Conservation (phyloP, 345 rosid species). For the Raphanus raphanistrum region DNA sequence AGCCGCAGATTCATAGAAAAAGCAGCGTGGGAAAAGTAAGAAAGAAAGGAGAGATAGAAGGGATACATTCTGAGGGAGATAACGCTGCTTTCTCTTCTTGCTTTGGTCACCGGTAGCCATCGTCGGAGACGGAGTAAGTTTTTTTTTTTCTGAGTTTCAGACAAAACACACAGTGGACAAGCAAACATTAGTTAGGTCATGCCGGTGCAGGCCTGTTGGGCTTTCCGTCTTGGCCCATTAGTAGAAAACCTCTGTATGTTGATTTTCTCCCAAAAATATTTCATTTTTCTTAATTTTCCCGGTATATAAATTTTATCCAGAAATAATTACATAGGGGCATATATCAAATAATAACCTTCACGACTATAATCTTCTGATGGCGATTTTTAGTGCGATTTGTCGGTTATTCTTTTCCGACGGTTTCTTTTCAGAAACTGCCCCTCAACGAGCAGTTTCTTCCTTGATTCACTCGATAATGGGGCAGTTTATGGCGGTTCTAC, state of each 20-base stretch:
- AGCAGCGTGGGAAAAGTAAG: background rate
- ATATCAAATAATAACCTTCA: too few relatives aligned
- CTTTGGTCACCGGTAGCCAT: constrained; percentile 54
- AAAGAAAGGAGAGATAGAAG: background rate
- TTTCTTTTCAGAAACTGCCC: too few relatives aligned
- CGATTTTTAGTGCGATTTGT: too few relatives aligned
- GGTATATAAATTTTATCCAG: too few relatives aligned
- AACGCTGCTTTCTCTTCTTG: constrained; percentile 79
- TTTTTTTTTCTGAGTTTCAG: background rate
- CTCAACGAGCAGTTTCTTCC: too few relatives aligned
- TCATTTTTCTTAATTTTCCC: background rate
- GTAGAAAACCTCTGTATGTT: background rate
- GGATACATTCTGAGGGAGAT: constrained; percentile 67
- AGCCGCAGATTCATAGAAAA: background rate
- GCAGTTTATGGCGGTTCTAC: too few relatives aligned
- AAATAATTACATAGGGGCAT: background rate
- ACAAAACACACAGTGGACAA: background rate
- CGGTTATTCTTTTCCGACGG: too few relatives aligned
- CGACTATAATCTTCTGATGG: too few relatives aligned
- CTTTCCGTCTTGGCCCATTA: background rate
- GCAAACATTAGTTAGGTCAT: constrained; percentile 4
- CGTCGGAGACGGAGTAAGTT: constrained; percentile 13
- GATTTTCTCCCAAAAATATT: too few relatives aligned
- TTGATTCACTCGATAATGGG: too few relatives aligned
- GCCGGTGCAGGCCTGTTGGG: background rate